Percentiles rank a stretch among this genome's conserved stretches.
phyloP scores from a whole-genome alignment of 768 basidiomycete genomes.

The Lyophyllum decastes region DNA sequence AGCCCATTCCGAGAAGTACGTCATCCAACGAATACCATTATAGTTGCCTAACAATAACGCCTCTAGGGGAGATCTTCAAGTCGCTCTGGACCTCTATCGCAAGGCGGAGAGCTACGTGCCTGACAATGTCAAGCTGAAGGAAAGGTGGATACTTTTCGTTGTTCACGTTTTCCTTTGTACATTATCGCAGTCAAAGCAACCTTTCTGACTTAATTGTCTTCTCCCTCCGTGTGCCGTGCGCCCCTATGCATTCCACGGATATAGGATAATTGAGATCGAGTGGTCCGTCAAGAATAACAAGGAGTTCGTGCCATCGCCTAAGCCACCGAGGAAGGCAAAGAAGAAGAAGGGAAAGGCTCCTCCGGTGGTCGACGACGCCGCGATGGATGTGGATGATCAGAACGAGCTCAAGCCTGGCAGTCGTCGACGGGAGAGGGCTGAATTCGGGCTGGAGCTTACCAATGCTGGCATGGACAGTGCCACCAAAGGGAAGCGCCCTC shows the following conservation, averaged over 20 bases:
- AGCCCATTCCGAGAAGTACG: constrained; percentile 78
- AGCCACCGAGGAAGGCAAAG: constrained; percentile 41
- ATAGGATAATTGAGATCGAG: constrained; percentile 82
- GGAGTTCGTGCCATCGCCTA: constrained; percentile 61
- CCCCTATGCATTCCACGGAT: constrained; percentile 29
- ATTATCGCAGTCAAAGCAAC: constrained; percentile 39
- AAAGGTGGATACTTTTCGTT: constrained; percentile 82
- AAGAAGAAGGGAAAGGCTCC: constrained; percentile 32
- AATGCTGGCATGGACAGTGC: constrained; percentile 36
- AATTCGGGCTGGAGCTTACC: constrained; percentile 46
- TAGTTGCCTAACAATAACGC: constrained; percentile 4
- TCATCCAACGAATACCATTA: constrained; percentile 7
- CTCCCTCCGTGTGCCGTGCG: constrained; percentile 29
- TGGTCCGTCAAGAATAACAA: constrained; percentile 69
- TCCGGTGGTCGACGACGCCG: constrained; percentile 25
- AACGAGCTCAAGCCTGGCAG: constrained; percentile 7
- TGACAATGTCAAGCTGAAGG: constrained; percentile 83
- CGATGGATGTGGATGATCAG: constrained; percentile 29
- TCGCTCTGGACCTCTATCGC: constrained; percentile 79
- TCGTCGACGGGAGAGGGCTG: constrained; percentile 22
- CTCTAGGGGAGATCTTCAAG: constrained; percentile 73
- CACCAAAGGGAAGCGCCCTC: constrained; percentile 38
- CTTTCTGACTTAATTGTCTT: constrained; percentile 44
- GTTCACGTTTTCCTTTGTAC: constrained; percentile 64
- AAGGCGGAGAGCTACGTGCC: constrained; percentile 83